Percentiles rank a stretch among this genome's conserved stretches.
phyloP scores from a whole-genome alignment of 306 rosid genomes.

The Begonia loranthoides region DNA sequence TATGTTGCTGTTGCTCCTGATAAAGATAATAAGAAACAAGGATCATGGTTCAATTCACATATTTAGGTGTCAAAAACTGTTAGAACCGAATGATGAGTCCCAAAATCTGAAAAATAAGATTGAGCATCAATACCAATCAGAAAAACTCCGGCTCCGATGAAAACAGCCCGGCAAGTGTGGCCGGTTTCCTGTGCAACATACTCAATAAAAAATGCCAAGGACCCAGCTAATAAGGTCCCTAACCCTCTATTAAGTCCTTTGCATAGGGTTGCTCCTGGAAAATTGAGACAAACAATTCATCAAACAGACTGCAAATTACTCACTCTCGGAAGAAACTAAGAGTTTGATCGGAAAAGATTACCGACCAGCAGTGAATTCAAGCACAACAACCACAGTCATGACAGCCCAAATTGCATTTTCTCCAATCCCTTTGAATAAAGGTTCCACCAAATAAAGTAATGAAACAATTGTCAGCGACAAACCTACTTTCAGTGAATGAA shows the following conservation, averaged over 20 bases:
- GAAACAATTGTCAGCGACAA: constrained; percentile 62
- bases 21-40: constrained; percentile 3
- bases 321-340: neutral
- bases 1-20: constrained; percentile 79
- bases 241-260: constrained; percentile 94
- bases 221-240: constrained; percentile 79
- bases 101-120: no score
- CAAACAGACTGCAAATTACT: neutral
- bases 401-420: constrained; percentile 83
- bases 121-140: constrained; percentile 34
- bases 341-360: neutral
- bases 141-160: constrained; percentile 77
- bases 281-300: neutral
- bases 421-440: constrained; percentile 50
- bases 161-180: constrained; percentile 35
- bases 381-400: constrained; percentile 94
- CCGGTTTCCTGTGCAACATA: constrained; percentile 33
- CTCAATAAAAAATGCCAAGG: constrained; percentile 58
- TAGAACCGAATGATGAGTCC: no score
- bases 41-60: no score
- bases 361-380: constrained; percentile 86
- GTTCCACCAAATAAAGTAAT: constrained; percentile 59
- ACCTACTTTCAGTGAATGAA: constrained; percentile 86
- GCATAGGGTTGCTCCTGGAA: constrained; percentile 82
- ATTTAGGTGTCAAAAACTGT: no score